Evolutionary conservation across 208 protist genomes (phyloP).

Genomic region (Wallacemonas sp.): DNA sequence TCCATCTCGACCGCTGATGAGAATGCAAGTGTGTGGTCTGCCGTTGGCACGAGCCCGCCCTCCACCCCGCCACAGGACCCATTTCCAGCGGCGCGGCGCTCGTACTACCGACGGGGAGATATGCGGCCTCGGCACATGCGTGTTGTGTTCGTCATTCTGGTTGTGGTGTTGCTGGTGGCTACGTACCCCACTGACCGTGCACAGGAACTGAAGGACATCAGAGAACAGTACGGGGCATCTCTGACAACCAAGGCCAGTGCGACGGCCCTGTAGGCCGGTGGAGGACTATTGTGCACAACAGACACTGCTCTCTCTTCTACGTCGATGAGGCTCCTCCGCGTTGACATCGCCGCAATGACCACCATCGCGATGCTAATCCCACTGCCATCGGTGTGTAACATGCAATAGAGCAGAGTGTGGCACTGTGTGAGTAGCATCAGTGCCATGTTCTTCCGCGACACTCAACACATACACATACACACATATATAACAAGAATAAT

Average conservation of each 20-base stretch:
- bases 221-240: constrained; percentile 5
- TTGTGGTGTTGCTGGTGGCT: constrained; percentile 13
- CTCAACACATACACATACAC: too few species aligned
- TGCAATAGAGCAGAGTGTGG: too few species aligned
- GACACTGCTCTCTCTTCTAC: too few species aligned
- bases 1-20: constrained; percentile 2
- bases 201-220: constrained; percentile 21
- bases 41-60: constrained; percentile 17
- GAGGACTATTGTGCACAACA: too few species aligned
- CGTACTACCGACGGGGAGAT: constrained; percentile 13
- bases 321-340: too few species aligned
- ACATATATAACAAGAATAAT: too few species aligned
- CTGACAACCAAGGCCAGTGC: neutral
- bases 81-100: neutral
- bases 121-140: constrained; percentile 4
- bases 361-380: too few species aligned
- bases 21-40: constrained; percentile 3
- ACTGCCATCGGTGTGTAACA: too few species aligned
- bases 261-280: too few species aligned
- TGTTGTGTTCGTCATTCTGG: constrained; percentile 14
- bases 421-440: too few species aligned
- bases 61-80: constrained; percentile 12
- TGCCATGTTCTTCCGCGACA: too few species aligned
- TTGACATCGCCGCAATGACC: too few species aligned
- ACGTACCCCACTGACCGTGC: constrained; percentile 17